Percentiles rank a stretch among this genome's conserved stretches.
Evolutionary conservation across 2,329 filamentous ascomycete genomes (phyloP).

Genomic region (Fusarium sp.): DNA sequence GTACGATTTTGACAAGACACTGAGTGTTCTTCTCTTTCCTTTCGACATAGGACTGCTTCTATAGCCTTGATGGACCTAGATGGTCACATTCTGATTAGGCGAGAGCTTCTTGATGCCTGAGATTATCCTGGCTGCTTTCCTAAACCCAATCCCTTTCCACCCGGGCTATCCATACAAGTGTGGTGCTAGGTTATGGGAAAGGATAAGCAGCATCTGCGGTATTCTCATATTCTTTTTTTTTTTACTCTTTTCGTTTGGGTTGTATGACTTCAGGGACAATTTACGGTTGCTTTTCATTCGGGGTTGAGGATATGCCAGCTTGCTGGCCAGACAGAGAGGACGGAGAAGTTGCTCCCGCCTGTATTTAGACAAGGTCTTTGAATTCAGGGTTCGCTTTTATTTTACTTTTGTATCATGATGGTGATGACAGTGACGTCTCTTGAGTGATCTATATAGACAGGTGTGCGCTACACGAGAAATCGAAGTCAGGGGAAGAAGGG

Average conservation of each 20-base stretch:
- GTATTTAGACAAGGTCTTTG: slow-evolving; percentile 40
- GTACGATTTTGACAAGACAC: slow-evolving; percentile 10
- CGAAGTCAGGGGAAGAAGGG: not conserved
- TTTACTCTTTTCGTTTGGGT: slow-evolving; percentile 26
- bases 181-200: not conserved
- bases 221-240: slow-evolving; percentile 16
- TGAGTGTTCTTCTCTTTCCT: slow-evolving; percentile 12
- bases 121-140: not conserved
- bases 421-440: not conserved
- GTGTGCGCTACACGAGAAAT: not conserved
- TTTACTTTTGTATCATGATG: not conserved
- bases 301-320: slow-evolving; percentile 25
- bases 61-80: not conserved
- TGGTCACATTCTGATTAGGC: not conserved
- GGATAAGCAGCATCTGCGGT: not conserved
- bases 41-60: not conserved
- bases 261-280: slow-evolving; percentile 42
- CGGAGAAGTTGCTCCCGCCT: slow-evolving; percentile 27
- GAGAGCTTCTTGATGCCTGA: not conserved
- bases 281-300: slow-evolving; percentile 33
- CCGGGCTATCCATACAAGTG: not conserved
- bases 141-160: not conserved
- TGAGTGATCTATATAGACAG: not conserved
- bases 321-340: slow-evolving; percentile 25
- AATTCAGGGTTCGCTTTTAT: slow-evolving; percentile 33